A percentile compares a stretch with the other conserved stretches of the same genome.
Conservation (phyloP, 106 monocot genomes). For the Alisma plantagoaquatica region DNA sequence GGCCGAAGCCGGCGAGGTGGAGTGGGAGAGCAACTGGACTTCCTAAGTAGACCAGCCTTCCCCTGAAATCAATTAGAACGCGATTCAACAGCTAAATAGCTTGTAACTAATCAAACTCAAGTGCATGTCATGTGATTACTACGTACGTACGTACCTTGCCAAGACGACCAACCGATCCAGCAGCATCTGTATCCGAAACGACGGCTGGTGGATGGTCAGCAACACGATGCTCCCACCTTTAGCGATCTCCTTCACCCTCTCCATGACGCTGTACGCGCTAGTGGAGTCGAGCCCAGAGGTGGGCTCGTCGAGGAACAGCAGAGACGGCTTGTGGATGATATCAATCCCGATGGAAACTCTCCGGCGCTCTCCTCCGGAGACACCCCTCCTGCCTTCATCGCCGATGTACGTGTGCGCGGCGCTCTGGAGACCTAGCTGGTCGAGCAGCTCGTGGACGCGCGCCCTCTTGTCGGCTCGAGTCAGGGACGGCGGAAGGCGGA, state of each 20-base stretch:
- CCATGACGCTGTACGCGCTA: conserved; percentile 80
- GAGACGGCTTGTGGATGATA: conserved; percentile 85
- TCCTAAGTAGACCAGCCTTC: conserved; percentile 32
- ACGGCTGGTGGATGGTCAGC: no score
- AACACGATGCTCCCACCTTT: conserved; percentile 68
- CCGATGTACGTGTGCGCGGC: conserved; percentile 52
- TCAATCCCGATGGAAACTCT: conserved; percentile 84
- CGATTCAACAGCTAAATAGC: no score
- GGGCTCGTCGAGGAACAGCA: conserved; percentile 86
- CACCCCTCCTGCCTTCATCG: conserved; percentile 53
- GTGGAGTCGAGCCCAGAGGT: conserved; percentile 94
- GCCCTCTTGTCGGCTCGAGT: conserved; percentile 29
- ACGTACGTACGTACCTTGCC: no score
- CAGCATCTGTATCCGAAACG: no score
- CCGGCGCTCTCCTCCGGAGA: conserved; percentile 78
- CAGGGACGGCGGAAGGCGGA: conserved; percentile 62
- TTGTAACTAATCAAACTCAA: no score
- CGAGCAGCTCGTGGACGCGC: conserved; percentile 42
- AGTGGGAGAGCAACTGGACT: conserved; percentile 30
- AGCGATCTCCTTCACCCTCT: conserved; percentile 73
- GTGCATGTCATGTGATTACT: no score
- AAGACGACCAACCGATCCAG: no score
- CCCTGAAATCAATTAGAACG: conserved; percentile 51
- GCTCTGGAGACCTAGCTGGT: conserved; percentile 40
- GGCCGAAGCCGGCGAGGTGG: conserved; percentile 64